These are phyloP conservation scores for Hypoxylon sp. DNA, from an alignment of 2,329 filamentous ascomycete genomes.

Conservation along the genomic window DNA sequence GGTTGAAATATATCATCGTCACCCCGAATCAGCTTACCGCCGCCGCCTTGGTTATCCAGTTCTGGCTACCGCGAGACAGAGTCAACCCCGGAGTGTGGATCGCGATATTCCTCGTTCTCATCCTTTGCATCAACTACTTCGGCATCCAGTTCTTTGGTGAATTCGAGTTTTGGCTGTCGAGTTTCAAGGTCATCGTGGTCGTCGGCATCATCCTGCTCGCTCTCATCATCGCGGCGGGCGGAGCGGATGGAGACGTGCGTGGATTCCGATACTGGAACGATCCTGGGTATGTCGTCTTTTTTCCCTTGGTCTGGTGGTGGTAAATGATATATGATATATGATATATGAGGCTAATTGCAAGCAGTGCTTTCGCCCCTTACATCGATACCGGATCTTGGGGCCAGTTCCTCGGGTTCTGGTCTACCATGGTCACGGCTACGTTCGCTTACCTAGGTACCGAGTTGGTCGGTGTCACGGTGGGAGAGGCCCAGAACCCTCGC, in stretches of 20 bases:
- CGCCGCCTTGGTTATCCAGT: slow-evolving; percentile 79
- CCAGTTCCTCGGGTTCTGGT: slow-evolving; percentile 72
- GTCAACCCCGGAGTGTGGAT: slow-evolving; percentile 85
- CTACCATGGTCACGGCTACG: slow-evolving; percentile 76
- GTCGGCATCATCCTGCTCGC: slow-evolving; percentile 71
- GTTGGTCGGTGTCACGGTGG: slow-evolving; percentile 79
- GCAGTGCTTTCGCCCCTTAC: slow-evolving; percentile 59
- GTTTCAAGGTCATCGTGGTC: slow-evolving; percentile 74
- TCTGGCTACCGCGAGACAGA: slow-evolving; percentile 71
- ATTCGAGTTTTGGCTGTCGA: slow-evolving; percentile 68
- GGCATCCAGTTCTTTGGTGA: slow-evolving; percentile 75
- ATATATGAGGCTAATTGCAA: slow-evolving; percentile 20
- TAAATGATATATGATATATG: too few relatives aligned
- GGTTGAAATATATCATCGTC: slow-evolving; percentile 84
- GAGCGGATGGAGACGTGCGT: slow-evolving; percentile 67
- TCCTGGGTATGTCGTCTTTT: slow-evolving; percentile 57
- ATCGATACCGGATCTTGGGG: slow-evolving; percentile 56
- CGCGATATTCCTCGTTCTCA: slow-evolving; percentile 70
- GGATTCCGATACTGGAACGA: slow-evolving; percentile 73
- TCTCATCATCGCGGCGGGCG: slow-evolving; percentile 70
- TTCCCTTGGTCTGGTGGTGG: neutral
- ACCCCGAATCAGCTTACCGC: slow-evolving; percentile 88
- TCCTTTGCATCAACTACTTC: slow-evolving; percentile 74
- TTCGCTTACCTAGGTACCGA: slow-evolving; percentile 84
- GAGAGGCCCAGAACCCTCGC: slow-evolving; percentile 81